These are phyloP conservation scores for Penicillium atrosanguineum DNA, from an alignment of 495 filamentous ascomycete genomes.

Conservation along the genomic window DNA sequence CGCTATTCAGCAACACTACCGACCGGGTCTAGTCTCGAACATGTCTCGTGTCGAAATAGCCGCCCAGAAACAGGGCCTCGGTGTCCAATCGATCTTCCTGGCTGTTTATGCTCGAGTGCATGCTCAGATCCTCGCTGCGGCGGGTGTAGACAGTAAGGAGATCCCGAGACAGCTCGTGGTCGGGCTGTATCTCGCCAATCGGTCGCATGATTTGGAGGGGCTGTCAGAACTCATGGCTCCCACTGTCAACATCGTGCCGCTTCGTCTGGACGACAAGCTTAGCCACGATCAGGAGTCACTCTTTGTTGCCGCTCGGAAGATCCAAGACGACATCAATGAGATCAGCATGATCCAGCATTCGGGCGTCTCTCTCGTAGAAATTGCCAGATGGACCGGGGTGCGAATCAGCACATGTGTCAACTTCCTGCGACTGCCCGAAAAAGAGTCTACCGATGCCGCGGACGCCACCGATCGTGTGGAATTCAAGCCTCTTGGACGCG, in stretches of 20 bases:
- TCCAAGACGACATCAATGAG: conserved; percentile 31
- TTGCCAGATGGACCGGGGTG: conserved; percentile 38
- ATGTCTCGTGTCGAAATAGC: conserved; percentile 24
- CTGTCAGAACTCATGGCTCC: conserved; percentile 28
- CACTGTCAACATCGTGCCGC: conserved; percentile 37
- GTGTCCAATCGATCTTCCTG: conserved; percentile 34
- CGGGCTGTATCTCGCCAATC: conserved; percentile 38
- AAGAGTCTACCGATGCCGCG: conserved; percentile 6
- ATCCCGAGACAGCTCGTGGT: conserved; percentile 14
- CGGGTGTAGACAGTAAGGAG: conserved; percentile 3
- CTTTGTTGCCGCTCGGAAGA: conserved; percentile 21
- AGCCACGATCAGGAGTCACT: conserved; percentile 14
- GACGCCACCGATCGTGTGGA: conserved; percentile 2
- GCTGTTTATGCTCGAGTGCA: conserved; percentile 35
- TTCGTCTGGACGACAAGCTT: conserved; percentile 25
- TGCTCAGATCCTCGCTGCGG: conserved; percentile 8
- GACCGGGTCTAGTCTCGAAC: conserved; percentile 28
- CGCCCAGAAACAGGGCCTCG: conserved; percentile 29
- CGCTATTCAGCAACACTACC: conserved; percentile 26
- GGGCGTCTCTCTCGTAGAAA: conserved; percentile 31
- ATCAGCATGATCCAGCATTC: conserved; percentile 32
- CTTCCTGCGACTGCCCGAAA: conserved; percentile 33
- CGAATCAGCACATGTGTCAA: conserved; percentile 35
- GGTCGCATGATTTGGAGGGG: conserved; percentile 27
- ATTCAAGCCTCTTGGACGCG: conserved; percentile 13